Conservation (phyloP, 2,329 filamentous ascomycete species). For the Alternaria infectoria region DNA sequence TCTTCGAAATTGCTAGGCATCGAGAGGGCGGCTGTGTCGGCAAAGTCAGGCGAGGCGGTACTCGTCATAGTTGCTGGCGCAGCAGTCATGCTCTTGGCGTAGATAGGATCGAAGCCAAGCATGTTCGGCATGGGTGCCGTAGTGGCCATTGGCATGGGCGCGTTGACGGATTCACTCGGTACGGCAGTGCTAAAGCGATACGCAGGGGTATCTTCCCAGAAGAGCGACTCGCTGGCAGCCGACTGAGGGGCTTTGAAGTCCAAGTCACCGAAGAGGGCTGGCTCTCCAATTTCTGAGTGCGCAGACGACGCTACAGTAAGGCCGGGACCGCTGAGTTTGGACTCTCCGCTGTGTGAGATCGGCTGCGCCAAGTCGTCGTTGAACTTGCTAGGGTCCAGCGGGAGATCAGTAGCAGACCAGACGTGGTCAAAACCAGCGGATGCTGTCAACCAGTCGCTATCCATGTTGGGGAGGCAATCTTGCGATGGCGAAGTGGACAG, state of each 20-base stretch:
- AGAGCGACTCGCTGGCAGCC: constrained; percentile 40
- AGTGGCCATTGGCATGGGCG: constrained; percentile 33
- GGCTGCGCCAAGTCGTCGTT: constrained; percentile 44
- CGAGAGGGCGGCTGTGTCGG: constrained; percentile 38
- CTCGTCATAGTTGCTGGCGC: constrained; percentile 32
- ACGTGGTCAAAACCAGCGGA: constrained; percentile 44
- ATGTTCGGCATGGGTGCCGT: constrained; percentile 26
- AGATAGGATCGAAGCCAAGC: constrained; percentile 39
- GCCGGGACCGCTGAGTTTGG: constrained; percentile 48
- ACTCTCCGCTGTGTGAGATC: constrained; percentile 51
- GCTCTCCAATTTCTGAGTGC: constrained; percentile 50
- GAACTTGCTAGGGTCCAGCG: constrained; percentile 48
- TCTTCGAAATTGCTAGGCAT: constrained; percentile 43
- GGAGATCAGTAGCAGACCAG: constrained; percentile 51
- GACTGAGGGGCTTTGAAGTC: constrained; percentile 42
- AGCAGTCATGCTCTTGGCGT: constrained; percentile 33
- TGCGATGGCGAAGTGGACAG: constrained; percentile 49
- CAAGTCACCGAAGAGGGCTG: constrained; percentile 41
- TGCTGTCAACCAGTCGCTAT: constrained; percentile 44
- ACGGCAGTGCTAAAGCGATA: constrained; percentile 38
- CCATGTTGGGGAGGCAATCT: constrained; percentile 45
- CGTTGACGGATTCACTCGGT: constrained; percentile 29
- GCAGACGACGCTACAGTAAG: constrained; percentile 50
- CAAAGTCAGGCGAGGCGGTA: constrained; percentile 29
- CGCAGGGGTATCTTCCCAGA: constrained; percentile 48